Conservation (phyloP, 2,329 filamentous ascomycete species). For the Scleromitrula shiraiana region DNA sequence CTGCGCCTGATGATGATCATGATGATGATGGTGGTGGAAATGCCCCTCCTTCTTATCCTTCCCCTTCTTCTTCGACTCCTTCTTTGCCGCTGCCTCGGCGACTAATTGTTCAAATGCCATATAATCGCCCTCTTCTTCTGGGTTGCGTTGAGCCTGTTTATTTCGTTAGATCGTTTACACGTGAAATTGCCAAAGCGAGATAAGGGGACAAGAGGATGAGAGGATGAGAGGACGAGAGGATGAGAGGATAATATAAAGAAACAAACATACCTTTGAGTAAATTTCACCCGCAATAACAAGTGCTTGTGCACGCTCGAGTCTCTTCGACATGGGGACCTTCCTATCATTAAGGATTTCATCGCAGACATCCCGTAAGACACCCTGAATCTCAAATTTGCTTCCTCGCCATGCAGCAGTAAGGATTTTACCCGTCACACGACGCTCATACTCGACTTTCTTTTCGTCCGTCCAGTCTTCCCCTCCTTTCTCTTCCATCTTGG, state of each 20-base stretch:
- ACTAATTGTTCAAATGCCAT: conserved; percentile 98
- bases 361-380: conserved; percentile 89
- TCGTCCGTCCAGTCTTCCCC: conserved; percentile 98
- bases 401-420: conserved; percentile 93
- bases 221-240: no score
- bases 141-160: conserved; percentile 71
- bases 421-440: conserved; percentile 94
- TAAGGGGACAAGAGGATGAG: no score
- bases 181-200: no score
- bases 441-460: conserved; percentile 91
- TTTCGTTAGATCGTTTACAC: conserved; percentile 9
- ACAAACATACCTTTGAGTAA: conserved; percentile 66
- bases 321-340: conserved; percentile 73
- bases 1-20: conserved; percentile 20
- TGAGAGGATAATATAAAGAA: not conserved
- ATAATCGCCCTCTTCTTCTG: conserved; percentile 96
- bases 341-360: conserved; percentile 75
- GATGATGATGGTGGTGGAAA: conserved; percentile 30
- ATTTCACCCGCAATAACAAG: conserved; percentile 83
- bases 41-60: conserved; percentile 41
- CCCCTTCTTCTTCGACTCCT: conserved; percentile 68
- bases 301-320: conserved; percentile 84
- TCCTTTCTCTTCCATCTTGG: conserved; percentile 85
- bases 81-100: conserved; percentile 91
- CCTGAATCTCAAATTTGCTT: conserved; percentile 96